Evolutionary conservation across 2,329 filamentous ascomycete genomes (phyloP), one percentile per base, ranked within the genome.

Genomic region (Fusarium sp.): DNA sequence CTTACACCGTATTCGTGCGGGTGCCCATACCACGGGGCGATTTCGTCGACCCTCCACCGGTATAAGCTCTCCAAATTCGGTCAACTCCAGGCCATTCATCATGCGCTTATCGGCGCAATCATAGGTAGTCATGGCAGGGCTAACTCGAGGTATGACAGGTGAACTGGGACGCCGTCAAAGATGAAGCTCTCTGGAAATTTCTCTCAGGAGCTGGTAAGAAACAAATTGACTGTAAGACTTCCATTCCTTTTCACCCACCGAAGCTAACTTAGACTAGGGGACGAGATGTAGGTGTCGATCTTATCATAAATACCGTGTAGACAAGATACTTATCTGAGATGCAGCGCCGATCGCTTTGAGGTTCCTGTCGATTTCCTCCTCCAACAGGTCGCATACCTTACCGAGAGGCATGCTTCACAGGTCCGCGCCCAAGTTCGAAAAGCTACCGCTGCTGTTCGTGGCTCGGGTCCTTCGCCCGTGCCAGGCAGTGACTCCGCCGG

Each of bases 371-470:
- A 93, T 39, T 98, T 98, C 74, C 85, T 99, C 30, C 87, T 97
- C 17, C 93, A 97, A 76, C 94, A 99, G 79, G 94, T 94, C 66
- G 94, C 93, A 77, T 97, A 94, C 87, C 87, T 98, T 7, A 97
- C 96, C 75, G 94, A 98, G 76, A 86, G 92, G 50, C 93, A 98
- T 80, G 87, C 96, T 26, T 92, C 92, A 1, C 93, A 97, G 76
- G 92, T 98, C 46, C 89, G 93, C 69, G 94, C 92, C 20, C 94
- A 97, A 80, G 93, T 98, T 83, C 89, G 92, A 64, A 96, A 91
- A 75, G 88, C 90, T 42, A 88, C 86, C 4, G 85, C 85, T 8
- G 83, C 84, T 4, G 83, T 83, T 21, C 83, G 85, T 51, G 85
- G 85, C 56, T 88, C 88, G 19, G 83, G 84, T 2, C 83, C 86